These are phyloP conservation scores for Aspergillus sp. DNA, from an alignment of 2,329 filamentous ascomycete species.

Conservation along the genomic window DNA sequence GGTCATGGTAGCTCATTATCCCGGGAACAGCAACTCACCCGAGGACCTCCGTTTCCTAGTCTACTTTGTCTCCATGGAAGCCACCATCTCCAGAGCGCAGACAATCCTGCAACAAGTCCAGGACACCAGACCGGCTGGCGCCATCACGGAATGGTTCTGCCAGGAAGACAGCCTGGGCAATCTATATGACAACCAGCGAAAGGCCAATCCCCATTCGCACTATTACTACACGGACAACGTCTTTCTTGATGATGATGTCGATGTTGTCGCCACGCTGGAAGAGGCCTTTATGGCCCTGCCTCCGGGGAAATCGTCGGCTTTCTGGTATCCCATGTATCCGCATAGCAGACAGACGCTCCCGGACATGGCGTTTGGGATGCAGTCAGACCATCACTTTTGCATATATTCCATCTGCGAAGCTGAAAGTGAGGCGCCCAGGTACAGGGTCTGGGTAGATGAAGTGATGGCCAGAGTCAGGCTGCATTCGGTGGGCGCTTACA, in stretches of 20 bases:
- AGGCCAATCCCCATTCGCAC: slow-evolving; percentile 46
- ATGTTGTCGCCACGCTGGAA: slow-evolving; percentile 43
- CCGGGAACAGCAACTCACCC: slow-evolving; percentile 27
- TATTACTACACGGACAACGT: slow-evolving; percentile 50
- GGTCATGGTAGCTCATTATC: slow-evolving; percentile 23
- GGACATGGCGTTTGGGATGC: slow-evolving; percentile 53
- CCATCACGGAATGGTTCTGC: slow-evolving; percentile 35
- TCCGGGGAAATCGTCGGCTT: slow-evolving; percentile 38
- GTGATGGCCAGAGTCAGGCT: slow-evolving; percentile 37
- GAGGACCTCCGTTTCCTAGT: slow-evolving; percentile 11
- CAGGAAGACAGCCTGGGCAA: slow-evolving; percentile 17
- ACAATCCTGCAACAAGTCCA: slow-evolving; percentile 10
- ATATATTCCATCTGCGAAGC: slow-evolving; percentile 50
- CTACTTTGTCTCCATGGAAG: slow-evolving; percentile 14
- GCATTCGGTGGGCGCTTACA: slow-evolving; percentile 46
- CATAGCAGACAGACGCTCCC: slow-evolving; percentile 37
- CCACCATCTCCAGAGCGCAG: slow-evolving; percentile 7
- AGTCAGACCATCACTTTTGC: slow-evolving; percentile 54
- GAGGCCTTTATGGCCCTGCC: slow-evolving; percentile 47
- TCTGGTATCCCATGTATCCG: slow-evolving; percentile 52
- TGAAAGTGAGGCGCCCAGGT: slow-evolving; percentile 40
- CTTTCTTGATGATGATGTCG: slow-evolving; percentile 45
- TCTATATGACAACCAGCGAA: slow-evolving; percentile 39
- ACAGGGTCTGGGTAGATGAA: slow-evolving; percentile 41
- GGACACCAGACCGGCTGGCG: slow-evolving; percentile 34